Conservation (phyloP, 1,284 basidiomycete genomes). For the Xanthoconium separans region DNA sequence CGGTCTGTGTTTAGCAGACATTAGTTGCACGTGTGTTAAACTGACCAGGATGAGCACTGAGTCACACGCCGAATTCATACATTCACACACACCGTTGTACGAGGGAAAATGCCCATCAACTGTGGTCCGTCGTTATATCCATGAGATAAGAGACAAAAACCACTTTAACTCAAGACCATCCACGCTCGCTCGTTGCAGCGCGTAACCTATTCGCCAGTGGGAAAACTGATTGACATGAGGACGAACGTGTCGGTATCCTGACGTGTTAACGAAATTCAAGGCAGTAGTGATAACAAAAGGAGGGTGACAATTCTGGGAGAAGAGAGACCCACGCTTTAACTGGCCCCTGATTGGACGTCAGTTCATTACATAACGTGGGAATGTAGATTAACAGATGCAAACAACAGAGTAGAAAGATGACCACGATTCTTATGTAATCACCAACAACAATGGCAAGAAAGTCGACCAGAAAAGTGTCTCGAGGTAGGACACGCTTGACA, state of each 20-base stretch:
- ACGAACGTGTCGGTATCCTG: no score
- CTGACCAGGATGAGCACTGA: background rate
- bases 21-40: background rate
- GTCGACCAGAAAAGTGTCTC: conserved; percentile 18
- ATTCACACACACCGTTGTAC: background rate
- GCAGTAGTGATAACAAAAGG: no score
- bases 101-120: background rate
- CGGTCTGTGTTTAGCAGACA: background rate
- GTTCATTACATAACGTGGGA: no score
- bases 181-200: background rate
- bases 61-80: background rate
- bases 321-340: no score
- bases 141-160: background rate
- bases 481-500: conserved; percentile 30
- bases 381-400: conserved; percentile 13
- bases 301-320: no score
- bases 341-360: no score
- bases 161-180: background rate
- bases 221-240: background rate
- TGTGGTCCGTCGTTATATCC: background rate
- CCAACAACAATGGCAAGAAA: conserved; percentile 25
- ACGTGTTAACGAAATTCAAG: no score
- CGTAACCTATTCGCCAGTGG: background rate
- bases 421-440: conserved; percentile 1
- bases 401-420: conserved; percentile 1